These are phyloP conservation scores for Castanea mollissima DNA, from an alignment of 306 rosid species.

Conservation along the genomic window DNA sequence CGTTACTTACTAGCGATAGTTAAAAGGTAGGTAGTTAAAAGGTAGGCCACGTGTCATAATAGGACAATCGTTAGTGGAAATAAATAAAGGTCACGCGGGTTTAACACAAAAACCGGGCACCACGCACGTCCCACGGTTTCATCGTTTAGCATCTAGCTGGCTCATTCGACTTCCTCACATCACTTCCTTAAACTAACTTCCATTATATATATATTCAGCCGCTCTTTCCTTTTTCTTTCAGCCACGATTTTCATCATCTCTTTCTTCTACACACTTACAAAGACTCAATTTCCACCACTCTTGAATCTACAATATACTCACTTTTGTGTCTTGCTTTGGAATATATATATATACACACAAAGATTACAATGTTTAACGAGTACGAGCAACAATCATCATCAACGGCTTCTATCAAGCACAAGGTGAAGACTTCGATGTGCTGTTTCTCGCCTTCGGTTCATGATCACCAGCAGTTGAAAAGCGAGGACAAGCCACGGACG, in stretches of 20 bases:
- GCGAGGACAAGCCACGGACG: neutral
- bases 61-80: too few species aligned
- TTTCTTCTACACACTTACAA: too few species aligned
- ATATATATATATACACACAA: too few species aligned
- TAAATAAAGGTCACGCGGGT: slow-evolving; percentile 9
- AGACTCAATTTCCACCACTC: too few species aligned
- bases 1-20: too few species aligned
- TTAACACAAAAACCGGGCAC: slow-evolving; percentile 8
- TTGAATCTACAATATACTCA: too few species aligned
- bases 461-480: slow-evolving; percentile 7
- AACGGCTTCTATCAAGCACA: slow-evolving; percentile 9
- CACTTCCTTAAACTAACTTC: neutral
- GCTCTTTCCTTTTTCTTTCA: neutral
- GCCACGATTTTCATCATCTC: too few species aligned
- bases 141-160: neutral
- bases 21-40: too few species aligned
- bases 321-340: neutral
- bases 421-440: slow-evolving; percentile 1
- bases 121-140: slow-evolving; percentile 29
- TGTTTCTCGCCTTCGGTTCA: slow-evolving; percentile 26
- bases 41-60: neutral
- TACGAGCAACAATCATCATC: neutral
- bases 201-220: too few species aligned
- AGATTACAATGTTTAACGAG: slow-evolving; percentile 16
- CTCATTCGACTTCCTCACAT: neutral